A percentile compares a stretch with the other conserved stretches of the same genome.
Evolutionary conservation across 495 filamentous ascomycete species (phyloP).

Genomic region (Xylaria sp.): DNA sequence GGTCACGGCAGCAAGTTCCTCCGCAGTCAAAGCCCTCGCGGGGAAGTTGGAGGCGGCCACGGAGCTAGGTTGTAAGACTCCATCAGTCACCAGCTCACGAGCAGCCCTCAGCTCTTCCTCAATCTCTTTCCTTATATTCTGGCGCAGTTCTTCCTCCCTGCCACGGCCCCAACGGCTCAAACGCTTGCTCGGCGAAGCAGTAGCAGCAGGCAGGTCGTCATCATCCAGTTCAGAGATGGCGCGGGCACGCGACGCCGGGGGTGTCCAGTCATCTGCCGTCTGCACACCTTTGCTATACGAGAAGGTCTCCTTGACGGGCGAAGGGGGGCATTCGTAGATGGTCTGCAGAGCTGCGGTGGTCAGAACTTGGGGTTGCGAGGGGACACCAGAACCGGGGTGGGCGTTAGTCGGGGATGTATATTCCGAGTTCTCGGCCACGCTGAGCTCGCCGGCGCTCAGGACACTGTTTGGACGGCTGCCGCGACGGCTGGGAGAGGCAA

Average conservation of each 20-base stretch:
- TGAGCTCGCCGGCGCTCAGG: conserved; percentile 75
- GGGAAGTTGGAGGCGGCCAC: conserved; percentile 67
- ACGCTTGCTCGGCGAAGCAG: conserved; percentile 65
- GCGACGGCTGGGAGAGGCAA: conserved; percentile 65
- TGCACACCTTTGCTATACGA: conserved; percentile 97
- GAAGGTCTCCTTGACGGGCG: conserved; percentile 77
- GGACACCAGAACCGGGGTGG: conserved; percentile 34
- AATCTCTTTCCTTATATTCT: conserved; percentile 85
- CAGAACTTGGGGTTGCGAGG: conserved; percentile 51
- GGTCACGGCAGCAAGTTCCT: conserved; percentile 91
- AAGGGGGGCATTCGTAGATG: conserved; percentile 76
- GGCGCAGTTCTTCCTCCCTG: conserved; percentile 85
- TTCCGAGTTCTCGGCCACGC: conserved; percentile 72
- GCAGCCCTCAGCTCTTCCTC: conserved; percentile 85
- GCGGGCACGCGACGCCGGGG: conserved; percentile 54
- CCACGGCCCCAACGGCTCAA: conserved; percentile 77
- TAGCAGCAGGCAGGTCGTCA: conserved; percentile 48
- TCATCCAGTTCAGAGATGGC: conserved; percentile 64
- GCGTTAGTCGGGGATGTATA: conserved; percentile 49
- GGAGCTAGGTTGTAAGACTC: conserved; percentile 51
- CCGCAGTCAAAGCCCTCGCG: conserved; percentile 77
- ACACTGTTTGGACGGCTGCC: conserved; percentile 87
- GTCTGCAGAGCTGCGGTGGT: conserved; percentile 71
- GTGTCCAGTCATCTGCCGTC: conserved; percentile 70
- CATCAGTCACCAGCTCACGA: conserved; percentile 62